These are phyloP conservation scores for Nitzschia sp. DNA, from an alignment of 108 stramenopile species.

Conservation along the genomic window DNA sequence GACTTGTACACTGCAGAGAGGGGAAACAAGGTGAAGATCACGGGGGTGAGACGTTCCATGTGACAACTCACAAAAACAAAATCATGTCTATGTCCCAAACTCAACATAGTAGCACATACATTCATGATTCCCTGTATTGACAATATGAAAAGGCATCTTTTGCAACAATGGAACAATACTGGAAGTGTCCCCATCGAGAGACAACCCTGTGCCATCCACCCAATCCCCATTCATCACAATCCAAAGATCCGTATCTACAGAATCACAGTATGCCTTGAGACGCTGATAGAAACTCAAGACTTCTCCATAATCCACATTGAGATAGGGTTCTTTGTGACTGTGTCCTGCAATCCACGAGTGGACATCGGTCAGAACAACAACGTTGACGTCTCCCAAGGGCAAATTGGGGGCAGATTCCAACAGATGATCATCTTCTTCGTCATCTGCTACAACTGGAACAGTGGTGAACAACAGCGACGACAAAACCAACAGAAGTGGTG, in stretches of 20 bases:
- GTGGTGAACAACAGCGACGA: too few relatives aligned
- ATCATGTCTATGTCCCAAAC: too few relatives aligned
- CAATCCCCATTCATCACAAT: slow-evolving; percentile 73
- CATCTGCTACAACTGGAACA: too few relatives aligned
- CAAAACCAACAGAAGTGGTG: too few relatives aligned
- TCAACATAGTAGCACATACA: background rate
- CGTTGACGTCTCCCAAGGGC: slow-evolving; percentile 58
- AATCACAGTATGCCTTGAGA: slow-evolving; percentile 34
- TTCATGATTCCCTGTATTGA: slow-evolving; percentile 81
- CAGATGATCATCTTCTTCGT: too few relatives aligned
- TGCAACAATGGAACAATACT: slow-evolving; percentile 60
- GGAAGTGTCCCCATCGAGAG: slow-evolving; percentile 29
- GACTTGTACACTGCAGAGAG: slow-evolving; percentile 34
- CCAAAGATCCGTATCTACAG: slow-evolving; percentile 44
- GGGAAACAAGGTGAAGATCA: background rate
- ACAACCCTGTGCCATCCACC: slow-evolving; percentile 55
- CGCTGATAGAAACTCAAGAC: slow-evolving; percentile 67
- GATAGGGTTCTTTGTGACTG: slow-evolving; percentile 44
- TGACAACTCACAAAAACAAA: too few relatives aligned
- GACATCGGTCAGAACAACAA: slow-evolving; percentile 71
- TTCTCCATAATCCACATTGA: slow-evolving; percentile 73
- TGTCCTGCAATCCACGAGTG: slow-evolving; percentile 75
- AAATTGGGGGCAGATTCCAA: slow-evolving; percentile 12
- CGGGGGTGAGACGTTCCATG: too few relatives aligned
- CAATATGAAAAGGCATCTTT: slow-evolving; percentile 72